Percentiles rank a stretch among this genome's conserved stretches.
phyloP scores from a whole-genome alignment of 441 rosid genomes.

The Kokia cookei region DNA sequence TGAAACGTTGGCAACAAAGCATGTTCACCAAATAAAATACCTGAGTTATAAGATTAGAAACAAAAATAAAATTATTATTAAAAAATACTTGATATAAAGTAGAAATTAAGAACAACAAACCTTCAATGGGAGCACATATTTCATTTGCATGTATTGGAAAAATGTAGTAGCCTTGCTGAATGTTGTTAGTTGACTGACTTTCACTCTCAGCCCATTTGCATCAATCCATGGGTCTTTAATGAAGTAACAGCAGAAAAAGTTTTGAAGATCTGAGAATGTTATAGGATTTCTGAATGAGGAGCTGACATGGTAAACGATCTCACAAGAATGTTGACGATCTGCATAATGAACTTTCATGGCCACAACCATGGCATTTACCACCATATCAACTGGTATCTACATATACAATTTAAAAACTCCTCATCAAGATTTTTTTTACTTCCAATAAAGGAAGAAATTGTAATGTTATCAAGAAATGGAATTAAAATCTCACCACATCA shows the following conservation, averaged over 20 bases:
- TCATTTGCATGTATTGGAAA: neutral
- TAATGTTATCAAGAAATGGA: neutral
- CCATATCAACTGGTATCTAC: slow-evolving; percentile 6
- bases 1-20: neutral
- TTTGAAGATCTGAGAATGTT: slow-evolving; percentile 6
- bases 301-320: neutral
- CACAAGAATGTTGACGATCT: neutral
- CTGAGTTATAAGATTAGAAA: too few species aligned
- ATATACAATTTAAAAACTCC: neutral
- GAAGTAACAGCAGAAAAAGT: slow-evolving; percentile 17
- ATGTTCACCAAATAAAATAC: too few species aligned
- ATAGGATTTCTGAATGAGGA: slow-evolving; percentile 21
- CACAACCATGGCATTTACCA: slow-evolving; percentile 5
- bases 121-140: neutral
- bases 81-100: too few species aligned
- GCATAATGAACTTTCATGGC: neutral
- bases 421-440: neutral
- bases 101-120: neutral
- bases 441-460: neutral
- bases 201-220: slow-evolving; percentile 21
- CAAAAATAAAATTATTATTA: too few species aligned
- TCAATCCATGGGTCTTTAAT: slow-evolving; percentile 27
- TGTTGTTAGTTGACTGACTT: slow-evolving; percentile 1
- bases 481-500: neutral
- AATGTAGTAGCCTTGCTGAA: slow-evolving; percentile 26